Evolutionary conservation across 2,329 filamentous ascomycete genomes (phyloP), one percentile per base, ranked within the genome.

Genomic region (Dactylellina parvicollis): DNA sequence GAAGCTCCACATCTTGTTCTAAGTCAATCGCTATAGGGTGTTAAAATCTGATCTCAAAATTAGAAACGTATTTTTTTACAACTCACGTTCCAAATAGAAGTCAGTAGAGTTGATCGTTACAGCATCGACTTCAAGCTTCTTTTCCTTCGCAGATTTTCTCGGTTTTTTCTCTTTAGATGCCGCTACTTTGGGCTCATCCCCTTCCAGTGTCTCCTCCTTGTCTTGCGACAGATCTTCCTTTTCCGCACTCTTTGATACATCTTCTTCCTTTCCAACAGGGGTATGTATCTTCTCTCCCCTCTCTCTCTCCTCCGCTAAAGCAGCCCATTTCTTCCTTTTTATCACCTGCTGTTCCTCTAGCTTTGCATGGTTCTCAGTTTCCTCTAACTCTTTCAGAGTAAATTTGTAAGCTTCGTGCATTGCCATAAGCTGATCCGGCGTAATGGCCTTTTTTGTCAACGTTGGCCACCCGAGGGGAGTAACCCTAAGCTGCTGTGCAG

Each of bases 1-100:
- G 90, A 9, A 89, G 85, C 10, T 83, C 82, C 1, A 85, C 81
- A 40, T 84, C 83, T 55, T 47, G 44, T 22, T 84, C 80, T 40
- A 84, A 77, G 9, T 82, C 76, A 24, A 79, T 75, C 10, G 78
- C 78, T 79, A 28, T 7, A n/a, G 2, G 26, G 38, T 28, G 36
- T 50, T 34, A 20, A 24, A 4, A 18, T 61, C 20, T 28, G 12
- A 26, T n/a, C 3, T 9, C 4, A 16, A 32, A 26, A 30, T 3
- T 20, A 16, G 3, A 18, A 24, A 30, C 36, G 3, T 8, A n/a
- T 9, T 22, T 34, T 54, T n/a, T 14, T 56, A n/a, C 12, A 20
- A 70, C 69, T 38, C 67, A 77, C 76, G 74, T 47, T 77, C 36
- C 36, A 77, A 28, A 3, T 28, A 9, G 2, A 30, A 57, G 2